phyloP scores from a whole-genome alignment of 2,329 filamentous ascomycete species.

The Tricladium varicosporioides region DNA sequence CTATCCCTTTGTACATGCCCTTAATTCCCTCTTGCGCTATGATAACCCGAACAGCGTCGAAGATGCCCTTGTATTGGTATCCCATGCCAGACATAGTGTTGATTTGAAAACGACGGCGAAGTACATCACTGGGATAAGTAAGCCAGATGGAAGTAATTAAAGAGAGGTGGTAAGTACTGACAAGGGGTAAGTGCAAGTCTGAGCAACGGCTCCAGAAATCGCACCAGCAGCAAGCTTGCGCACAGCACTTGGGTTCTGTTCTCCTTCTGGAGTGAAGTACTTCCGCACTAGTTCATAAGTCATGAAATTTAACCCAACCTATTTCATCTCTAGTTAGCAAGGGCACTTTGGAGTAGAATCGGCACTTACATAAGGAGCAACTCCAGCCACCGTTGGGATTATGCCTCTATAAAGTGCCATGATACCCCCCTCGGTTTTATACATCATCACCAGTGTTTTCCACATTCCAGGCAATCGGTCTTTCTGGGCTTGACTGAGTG shows the following conservation, averaged over 20 bases:
- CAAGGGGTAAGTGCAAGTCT: slow-evolving; percentile 98
- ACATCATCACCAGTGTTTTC: slow-evolving; percentile 78
- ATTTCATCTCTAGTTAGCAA: slow-evolving; percentile 4
- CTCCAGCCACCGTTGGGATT: slow-evolving; percentile 87
- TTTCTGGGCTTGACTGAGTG: slow-evolving; percentile 60
- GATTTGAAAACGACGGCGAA: slow-evolving; percentile 93
- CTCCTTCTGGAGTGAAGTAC: slow-evolving; percentile 82
- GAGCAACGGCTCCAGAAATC: slow-evolving; percentile 91
- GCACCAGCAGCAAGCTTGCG: slow-evolving; percentile 89
- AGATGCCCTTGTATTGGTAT: slow-evolving; percentile 87
- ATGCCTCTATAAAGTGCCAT: slow-evolving; percentile 90
- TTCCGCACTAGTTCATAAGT: slow-evolving; percentile 87
- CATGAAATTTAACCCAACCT: slow-evolving; percentile 98
- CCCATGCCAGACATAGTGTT: slow-evolving; percentile 99
- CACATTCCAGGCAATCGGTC: slow-evolving; percentile 87
- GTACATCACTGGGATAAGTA: slow-evolving; percentile 66
- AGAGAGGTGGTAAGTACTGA: slow-evolving; percentile 49
- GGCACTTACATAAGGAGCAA: slow-evolving; percentile 79
- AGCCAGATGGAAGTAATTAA: slow-evolving; percentile 13
- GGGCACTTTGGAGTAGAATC: slow-evolving; percentile 28
- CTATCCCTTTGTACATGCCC: slow-evolving; percentile 93
- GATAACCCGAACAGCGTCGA: slow-evolving; percentile 80
- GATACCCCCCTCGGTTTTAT: slow-evolving; percentile 84
- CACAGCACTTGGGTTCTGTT: slow-evolving; percentile 73
- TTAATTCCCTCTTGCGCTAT: slow-evolving; percentile 76